phyloP scores from a whole-genome alignment of 2,329 filamentous ascomycete genomes.

The Ceratocystis smalleyi region DNA sequence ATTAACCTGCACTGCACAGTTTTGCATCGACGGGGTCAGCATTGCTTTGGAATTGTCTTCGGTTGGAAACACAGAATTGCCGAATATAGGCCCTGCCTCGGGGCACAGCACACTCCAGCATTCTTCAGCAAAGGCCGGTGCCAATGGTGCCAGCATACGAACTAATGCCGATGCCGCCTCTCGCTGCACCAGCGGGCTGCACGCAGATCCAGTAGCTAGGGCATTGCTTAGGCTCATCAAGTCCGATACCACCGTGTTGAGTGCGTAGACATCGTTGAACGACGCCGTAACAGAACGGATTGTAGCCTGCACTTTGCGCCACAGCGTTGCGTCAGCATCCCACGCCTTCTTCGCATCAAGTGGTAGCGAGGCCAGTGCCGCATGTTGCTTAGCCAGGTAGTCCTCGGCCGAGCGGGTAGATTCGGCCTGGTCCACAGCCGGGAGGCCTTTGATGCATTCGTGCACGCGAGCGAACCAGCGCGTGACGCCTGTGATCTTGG shows the following conservation, averaged over 20 bases:
- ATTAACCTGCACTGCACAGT: constrained; percentile 60
- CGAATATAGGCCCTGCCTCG: constrained; percentile 26
- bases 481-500: constrained; percentile 65
- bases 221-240: constrained; percentile 68
- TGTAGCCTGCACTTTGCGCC: constrained; percentile 51
- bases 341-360: constrained; percentile 25
- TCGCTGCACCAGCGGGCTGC: constrained; percentile 30
- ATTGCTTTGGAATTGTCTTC: constrained; percentile 30
- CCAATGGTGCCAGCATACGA: constrained; percentile 61
- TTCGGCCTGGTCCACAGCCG: background rate
- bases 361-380: constrained; percentile 23
- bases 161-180: constrained; percentile 42
- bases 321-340: constrained; percentile 37
- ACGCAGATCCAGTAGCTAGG: constrained; percentile 29
- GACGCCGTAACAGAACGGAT: constrained; percentile 52
- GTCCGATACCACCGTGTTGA: constrained; percentile 74
- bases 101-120: constrained; percentile 50
- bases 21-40: constrained; percentile 28
- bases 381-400: constrained; percentile 27
- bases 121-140: constrained; percentile 68
- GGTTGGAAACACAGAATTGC: constrained; percentile 41
- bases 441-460: constrained; percentile 24
- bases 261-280: constrained; percentile 53
- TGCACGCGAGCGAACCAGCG: constrained; percentile 61
- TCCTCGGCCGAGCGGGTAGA: constrained; percentile 19